A percentile compares a stretch with the other conserved stretches of the same genome.
Conservation (phyloP, 2,329 filamentous ascomycete species). For the Laburnicola sp. region DNA sequence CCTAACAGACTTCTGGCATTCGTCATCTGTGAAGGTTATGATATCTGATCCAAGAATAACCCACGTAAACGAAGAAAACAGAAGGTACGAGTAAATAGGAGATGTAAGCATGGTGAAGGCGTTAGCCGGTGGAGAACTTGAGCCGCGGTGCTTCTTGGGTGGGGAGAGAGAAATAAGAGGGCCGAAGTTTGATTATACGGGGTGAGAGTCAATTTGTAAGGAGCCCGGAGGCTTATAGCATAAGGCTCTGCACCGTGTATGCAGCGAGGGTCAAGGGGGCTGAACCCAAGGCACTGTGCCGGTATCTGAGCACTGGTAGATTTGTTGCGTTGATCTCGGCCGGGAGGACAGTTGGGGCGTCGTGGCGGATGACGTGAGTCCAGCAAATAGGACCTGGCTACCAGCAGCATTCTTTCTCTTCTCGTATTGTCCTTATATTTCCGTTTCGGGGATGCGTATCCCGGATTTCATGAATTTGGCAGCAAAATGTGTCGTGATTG, state of each 20-base stretch:
- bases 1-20: conserved; percentile 17
- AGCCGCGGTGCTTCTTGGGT: conserved; percentile 2
- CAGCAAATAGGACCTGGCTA: background rate
- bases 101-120: conserved; percentile 10
- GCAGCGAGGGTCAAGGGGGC: background rate
- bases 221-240: conserved; percentile 6
- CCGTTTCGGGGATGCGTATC: too few relatives aligned
- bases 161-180: background rate
- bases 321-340: too few relatives aligned
- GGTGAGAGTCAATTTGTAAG: conserved; percentile 10
- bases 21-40: conserved; percentile 17
- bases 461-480: too few relatives aligned
- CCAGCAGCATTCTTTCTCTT: too few relatives aligned
- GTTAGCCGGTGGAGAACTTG: background rate
- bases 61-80: background rate
- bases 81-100: background rate
- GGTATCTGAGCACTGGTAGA: background rate
- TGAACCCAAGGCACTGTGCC: background rate
- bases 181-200: conserved; percentile 1
- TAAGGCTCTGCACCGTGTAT: background rate
- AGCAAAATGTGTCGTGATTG: too few relatives aligned
- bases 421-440: too few relatives aligned
- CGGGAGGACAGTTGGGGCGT: too few relatives aligned
- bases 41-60: conserved; percentile 15
- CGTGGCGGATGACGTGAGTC: background rate